phyloP scores from a whole-genome alignment of 192 early-diverging fungal genomes.

The Coemansia sp. region DNA sequence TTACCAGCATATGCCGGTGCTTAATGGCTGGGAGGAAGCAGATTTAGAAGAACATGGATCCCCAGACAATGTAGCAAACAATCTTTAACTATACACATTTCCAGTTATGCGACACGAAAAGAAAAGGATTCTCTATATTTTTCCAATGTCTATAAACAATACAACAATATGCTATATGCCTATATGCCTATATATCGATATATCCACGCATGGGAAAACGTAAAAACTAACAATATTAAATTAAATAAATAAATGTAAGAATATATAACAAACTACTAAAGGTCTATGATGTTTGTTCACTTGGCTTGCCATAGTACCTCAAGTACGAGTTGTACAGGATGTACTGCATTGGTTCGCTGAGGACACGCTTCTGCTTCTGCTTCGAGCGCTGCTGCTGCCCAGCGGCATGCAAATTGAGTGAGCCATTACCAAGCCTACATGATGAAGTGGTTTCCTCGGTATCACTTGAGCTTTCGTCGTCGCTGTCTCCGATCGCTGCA shows the following conservation, averaged over 20 bases:
- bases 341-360: conserved; percentile 53
- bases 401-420: neutral
- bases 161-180: too few species aligned
- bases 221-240: neutral
- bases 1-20: conserved; percentile 19
- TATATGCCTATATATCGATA: too few species aligned
- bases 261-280: neutral
- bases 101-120: too few species aligned
- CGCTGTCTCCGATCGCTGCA: conserved; percentile 14
- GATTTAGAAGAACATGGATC: conserved; percentile 25
- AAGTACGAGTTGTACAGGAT: conserved; percentile 53
- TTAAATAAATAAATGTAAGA: neutral
- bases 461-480: conserved; percentile 11
- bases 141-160: too few species aligned
- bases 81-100: too few species aligned
- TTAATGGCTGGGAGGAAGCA: conserved; percentile 45
- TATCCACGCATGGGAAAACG: too few species aligned
- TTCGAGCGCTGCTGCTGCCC: conserved; percentile 18
- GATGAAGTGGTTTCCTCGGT: conserved; percentile 1
- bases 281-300: conserved; percentile 5
- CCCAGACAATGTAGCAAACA: too few species aligned
- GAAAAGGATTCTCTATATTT: too few species aligned
- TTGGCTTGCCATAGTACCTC: conserved; percentile 48
- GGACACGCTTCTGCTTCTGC: conserved; percentile 35
- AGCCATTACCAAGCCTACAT: neutral